These are phyloP conservation scores for Pseudogymnoascus pannorum DNA, from an alignment of 2,329 filamentous ascomycete genomes.

Conservation along the genomic window DNA sequence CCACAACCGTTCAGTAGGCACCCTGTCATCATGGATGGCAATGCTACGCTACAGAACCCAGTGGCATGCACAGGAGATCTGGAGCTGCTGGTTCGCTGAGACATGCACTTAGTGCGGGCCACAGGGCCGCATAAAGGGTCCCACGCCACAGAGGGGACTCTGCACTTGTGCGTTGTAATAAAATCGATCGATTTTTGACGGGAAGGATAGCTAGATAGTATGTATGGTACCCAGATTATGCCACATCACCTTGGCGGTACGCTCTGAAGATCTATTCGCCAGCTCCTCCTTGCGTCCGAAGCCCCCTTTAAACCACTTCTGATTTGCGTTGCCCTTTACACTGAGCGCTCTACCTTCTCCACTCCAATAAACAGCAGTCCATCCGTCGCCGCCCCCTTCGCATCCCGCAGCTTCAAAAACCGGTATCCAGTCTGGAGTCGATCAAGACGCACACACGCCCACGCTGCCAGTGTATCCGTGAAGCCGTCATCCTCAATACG, in stretches of 20 bases:
- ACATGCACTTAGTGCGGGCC: not conserved
- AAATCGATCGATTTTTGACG: not conserved
- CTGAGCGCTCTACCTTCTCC: constrained; percentile 41
- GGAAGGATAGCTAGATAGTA: not conserved
- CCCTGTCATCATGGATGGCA: not conserved
- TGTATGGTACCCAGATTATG: constrained; percentile 1
- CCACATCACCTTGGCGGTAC: not conserved
- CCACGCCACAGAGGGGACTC: not conserved
- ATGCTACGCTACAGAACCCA: not conserved
- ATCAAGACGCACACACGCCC: constrained; percentile 84
- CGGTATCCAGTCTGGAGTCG: constrained; percentile 68
- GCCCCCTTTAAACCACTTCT: not conserved
- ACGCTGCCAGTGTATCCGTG: constrained; percentile 71
- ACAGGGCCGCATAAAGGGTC: not conserved
- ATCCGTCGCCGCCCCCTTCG: constrained; percentile 55
- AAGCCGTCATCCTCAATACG: constrained; percentile 84
- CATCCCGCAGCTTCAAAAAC: constrained; percentile 68
- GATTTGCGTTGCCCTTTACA: not conserved
- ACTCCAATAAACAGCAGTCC: constrained; percentile 70
- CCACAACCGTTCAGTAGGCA: not conserved
- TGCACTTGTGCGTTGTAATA: constrained; percentile 5
- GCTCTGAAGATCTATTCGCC: constrained; percentile 2
- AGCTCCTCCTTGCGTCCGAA: not conserved
- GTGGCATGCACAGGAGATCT: not conserved
- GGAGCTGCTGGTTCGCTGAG: not conserved